Evolutionary conservation across 352 stramenopile genomes (phyloP).

Genomic region (Globisporangium middletonii): DNA sequence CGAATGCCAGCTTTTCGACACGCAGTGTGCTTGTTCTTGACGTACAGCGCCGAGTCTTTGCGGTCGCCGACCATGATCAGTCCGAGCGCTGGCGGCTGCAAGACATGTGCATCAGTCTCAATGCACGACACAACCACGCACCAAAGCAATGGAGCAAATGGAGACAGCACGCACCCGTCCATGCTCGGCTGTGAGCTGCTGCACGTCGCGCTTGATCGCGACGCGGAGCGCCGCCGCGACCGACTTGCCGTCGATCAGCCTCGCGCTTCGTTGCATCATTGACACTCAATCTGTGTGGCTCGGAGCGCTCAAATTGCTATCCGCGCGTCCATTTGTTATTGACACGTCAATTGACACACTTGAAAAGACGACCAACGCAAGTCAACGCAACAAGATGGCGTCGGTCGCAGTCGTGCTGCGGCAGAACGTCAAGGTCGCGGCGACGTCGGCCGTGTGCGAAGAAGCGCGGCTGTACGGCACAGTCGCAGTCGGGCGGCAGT

Average conservation of each 20-base stretch:
- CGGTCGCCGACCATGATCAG: constrained; percentile 97
- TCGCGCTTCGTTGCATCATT: constrained; percentile 18
- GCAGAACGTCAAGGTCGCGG: constrained; percentile 20
- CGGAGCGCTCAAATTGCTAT: not conserved
- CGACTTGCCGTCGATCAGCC: constrained; percentile 67
- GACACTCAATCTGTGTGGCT: not conserved
- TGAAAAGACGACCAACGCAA: too few relatives aligned
- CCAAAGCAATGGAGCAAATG: not conserved
- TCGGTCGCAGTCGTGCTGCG: not conserved
- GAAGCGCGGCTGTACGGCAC: constrained; percentile 35
- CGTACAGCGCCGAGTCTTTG: constrained; percentile 96
- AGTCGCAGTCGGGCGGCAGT: constrained; percentile 33
- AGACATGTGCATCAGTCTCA: not conserved
- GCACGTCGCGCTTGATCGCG: constrained; percentile 54
- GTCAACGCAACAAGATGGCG: not conserved
- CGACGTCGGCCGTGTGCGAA: constrained; percentile 38
- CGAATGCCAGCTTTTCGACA: constrained; percentile 92
- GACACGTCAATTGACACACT: too few relatives aligned
- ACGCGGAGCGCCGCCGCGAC: constrained; percentile 58
- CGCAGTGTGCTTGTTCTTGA: constrained; percentile 97
- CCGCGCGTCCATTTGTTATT: not conserved
- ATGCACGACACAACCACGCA: not conserved
- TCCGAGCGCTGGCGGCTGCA: constrained; percentile 90
- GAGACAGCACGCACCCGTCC: constrained; percentile 28
- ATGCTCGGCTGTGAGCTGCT: constrained; percentile 38